Evolutionary conservation across 2,329 filamentous ascomycete genomes (phyloP).

Genomic region (Phoma sp.): DNA sequence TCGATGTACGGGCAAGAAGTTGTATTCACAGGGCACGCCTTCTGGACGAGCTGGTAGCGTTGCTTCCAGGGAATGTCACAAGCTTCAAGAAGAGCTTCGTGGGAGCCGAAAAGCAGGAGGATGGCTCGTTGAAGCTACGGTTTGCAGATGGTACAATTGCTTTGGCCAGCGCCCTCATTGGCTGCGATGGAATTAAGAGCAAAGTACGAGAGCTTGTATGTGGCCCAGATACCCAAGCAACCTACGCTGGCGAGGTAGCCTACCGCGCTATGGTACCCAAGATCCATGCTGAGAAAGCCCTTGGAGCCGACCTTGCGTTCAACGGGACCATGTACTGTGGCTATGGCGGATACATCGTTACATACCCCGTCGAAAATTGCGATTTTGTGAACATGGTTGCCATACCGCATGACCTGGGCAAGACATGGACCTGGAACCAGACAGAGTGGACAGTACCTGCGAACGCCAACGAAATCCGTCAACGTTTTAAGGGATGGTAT

Average conservation of each 20-base stretch:
- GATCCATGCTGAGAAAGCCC: conserved; percentile 43
- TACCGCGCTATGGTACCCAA: conserved; percentile 43
- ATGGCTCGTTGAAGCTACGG: conserved; percentile 46
- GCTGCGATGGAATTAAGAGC: conserved; percentile 58
- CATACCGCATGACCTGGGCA: conserved; percentile 22
- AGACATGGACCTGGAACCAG: conserved; percentile 20
- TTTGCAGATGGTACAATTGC: conserved; percentile 48
- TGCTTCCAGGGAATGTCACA: conserved; percentile 35
- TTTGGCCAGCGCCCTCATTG: conserved; percentile 51
- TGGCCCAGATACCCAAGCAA: conserved; percentile 21
- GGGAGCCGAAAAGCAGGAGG: conserved; percentile 37
- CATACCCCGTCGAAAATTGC: conserved; percentile 30
- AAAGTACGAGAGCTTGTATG: conserved; percentile 29
- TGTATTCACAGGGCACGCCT: conserved; percentile 49
- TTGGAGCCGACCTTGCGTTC: conserved; percentile 42
- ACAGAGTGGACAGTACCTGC: conserved; percentile 24
- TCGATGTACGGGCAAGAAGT: conserved; percentile 9
- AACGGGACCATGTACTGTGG: conserved; percentile 38
- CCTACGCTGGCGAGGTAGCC: conserved; percentile 33
- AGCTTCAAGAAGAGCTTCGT: conserved; percentile 36
- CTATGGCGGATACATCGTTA: conserved; percentile 22
- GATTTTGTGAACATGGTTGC: conserved; percentile 31
- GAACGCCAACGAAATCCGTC: conserved; percentile 24
- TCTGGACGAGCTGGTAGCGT: conserved; percentile 57
- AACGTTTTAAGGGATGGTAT: conserved; percentile 20